Evolutionary conservation across 306 rosid genomes (phyloP).

Genomic region (Fragaria iinumae): DNA sequence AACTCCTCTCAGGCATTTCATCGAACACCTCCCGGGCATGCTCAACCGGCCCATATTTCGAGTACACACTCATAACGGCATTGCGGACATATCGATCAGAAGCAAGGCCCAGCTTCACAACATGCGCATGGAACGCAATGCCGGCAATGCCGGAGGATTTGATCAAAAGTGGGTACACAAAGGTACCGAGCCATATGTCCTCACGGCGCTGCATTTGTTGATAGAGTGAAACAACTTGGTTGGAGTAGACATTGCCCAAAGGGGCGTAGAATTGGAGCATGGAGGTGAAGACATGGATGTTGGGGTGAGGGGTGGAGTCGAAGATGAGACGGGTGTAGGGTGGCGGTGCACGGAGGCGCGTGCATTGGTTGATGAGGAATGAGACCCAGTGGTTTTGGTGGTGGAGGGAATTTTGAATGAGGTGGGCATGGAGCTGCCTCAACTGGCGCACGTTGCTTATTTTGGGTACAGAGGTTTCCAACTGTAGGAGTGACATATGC

Average conservation of each 20-base stretch:
- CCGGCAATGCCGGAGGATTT: conserved; percentile 43
- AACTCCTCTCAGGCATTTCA: conserved; percentile 50
- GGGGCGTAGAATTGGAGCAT: conserved; percentile 56
- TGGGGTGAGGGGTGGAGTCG: conserved; percentile 32
- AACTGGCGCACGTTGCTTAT: conserved; percentile 30
- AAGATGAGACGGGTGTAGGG: conserved; percentile 47
- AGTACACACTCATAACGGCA: conserved; percentile 42
- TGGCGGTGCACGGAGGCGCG: conserved; percentile 51
- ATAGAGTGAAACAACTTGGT: conserved; percentile 37
- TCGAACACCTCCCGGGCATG: conserved; percentile 51
- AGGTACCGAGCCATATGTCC: conserved; percentile 27
- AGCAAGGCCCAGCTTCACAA: conserved; percentile 40
- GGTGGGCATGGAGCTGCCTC: conserved; percentile 53
- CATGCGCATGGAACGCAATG: conserved; percentile 45
- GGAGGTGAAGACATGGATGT: conserved; percentile 38
- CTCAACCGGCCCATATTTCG: conserved; percentile 36
- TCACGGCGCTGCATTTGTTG: conserved; percentile 29
- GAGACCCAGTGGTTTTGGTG: conserved; percentile 46
- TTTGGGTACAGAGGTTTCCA: conserved; percentile 22
- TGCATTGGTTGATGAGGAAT: conserved; percentile 50
- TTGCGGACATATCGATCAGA: conserved; percentile 49
- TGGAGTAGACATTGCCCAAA: conserved; percentile 16
- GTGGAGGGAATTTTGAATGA: conserved; percentile 44
- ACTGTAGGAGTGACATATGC: not conserved
- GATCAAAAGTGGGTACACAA: conserved; percentile 48